Evolutionary conservation across 2,329 filamentous ascomycete species (phyloP).

Genomic region (Alternaria tenuissima): DNA sequence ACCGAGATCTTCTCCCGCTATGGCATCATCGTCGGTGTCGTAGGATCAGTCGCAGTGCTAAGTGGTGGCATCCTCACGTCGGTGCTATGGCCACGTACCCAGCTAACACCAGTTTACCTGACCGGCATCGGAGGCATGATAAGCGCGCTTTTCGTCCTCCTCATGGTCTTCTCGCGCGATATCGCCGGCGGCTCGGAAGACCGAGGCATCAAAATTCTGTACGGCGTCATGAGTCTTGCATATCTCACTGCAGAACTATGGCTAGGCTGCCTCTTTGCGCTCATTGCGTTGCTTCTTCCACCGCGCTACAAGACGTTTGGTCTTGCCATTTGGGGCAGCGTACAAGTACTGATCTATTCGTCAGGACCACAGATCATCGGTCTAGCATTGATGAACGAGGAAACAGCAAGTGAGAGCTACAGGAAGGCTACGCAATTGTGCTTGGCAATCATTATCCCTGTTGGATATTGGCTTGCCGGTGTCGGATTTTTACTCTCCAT

Average conservation of each 20-base stretch:
- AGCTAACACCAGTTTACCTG: not conserved
- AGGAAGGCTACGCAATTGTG: not conserved
- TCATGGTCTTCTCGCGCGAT: not conserved
- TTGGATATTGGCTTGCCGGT: not conserved
- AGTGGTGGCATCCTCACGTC: not conserved
- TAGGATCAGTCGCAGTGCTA: not conserved
- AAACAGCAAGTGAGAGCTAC: not conserved
- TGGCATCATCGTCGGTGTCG: constrained; percentile 1
- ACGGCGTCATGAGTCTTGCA: not conserved
- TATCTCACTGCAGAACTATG: not conserved
- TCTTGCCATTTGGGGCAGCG: not conserved
- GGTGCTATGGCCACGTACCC: not conserved
- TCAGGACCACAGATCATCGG: constrained; percentile 1
- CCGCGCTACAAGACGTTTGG: not conserved
- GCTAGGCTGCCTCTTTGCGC: not conserved
- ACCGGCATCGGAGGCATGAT: not conserved
- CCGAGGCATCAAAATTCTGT: not conserved
- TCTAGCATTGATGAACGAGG: not conserved
- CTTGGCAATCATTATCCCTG: not conserved
- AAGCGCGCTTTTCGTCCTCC: not conserved
- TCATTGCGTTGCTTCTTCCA: not conserved
- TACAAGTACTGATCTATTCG: not conserved
- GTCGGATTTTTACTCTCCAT: not conserved
- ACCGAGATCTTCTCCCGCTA: not conserved
- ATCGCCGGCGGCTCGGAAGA: not conserved